Percentiles rank a stretch among this genome's conserved stretches.
These are phyloP conservation scores for Sporodiniella umbellata DNA, from an alignment of 371 early-diverging fungal genomes.

Conservation along the genomic window DNA sequence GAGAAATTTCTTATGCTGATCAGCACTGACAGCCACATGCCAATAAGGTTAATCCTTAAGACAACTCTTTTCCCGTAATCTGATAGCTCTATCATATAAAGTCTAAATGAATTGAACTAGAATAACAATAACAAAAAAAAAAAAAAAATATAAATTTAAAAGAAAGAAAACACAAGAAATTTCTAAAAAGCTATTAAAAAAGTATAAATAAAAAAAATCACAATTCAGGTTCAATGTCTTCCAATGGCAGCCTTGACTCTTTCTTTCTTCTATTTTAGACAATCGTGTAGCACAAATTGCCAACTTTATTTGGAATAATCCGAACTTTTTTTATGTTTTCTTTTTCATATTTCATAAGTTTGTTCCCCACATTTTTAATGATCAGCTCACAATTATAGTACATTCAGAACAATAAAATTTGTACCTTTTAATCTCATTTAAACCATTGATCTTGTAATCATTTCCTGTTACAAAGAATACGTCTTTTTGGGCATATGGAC, in stretches of 20 bases:
- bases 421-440: too few relatives aligned
- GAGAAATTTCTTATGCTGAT: conserved; percentile 33
- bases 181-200: not conserved
- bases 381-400: not conserved
- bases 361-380: not conserved
- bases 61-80: conserved; percentile 36
- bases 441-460: too few relatives aligned
- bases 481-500: too few relatives aligned
- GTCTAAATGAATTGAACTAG: not conserved
- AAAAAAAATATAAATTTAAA: not conserved
- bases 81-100: conserved; percentile 36
- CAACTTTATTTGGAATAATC: not conserved
- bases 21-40: conserved; percentile 45
- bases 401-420: too few relatives aligned
- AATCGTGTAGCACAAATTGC: not conserved
- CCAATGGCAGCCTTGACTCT: not conserved
- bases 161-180: not conserved
- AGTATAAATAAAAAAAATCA: not conserved
- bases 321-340: not conserved
- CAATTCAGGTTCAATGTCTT: too few relatives aligned
- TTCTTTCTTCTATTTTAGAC: not conserved
- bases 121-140: not conserved
- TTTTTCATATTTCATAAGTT: too few relatives aligned
- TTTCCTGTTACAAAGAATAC: too few relatives aligned
- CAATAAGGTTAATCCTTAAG: conserved; percentile 39